Evolutionary conservation across 2,329 filamentous ascomycete genomes (phyloP), one percentile per base, ranked within the genome.

Genomic region (Plenodomus tracheiphilus): DNA sequence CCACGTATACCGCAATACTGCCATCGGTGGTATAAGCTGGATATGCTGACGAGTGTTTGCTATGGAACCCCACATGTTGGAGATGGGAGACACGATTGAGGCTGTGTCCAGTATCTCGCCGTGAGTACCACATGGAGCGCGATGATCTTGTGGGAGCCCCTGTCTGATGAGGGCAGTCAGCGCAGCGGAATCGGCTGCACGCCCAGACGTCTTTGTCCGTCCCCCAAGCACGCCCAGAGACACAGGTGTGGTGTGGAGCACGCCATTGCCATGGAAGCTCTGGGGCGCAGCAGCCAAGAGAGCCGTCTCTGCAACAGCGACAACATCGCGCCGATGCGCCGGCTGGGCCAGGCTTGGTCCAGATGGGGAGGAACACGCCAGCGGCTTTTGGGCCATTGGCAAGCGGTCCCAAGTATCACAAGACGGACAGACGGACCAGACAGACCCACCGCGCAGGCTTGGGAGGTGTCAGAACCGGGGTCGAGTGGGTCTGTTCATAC

Each of bases 401-500:
- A 42, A 43, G 39, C 30, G 43, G 58, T 46, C 59, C 61, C 59
- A 62, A 64, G 62, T 19, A 54, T 36, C 53, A 64, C 61, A 63
- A 62, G 61, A 58, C 60, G 61, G 59, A 56, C 39, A 50, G 58
- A 56, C 59, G 56, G 59, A 53, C 50, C 51, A 38, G 42, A 30
- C 37, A 49, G 37, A 46, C 45, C 44, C 39, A 40, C 38, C 18
- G 45, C 47, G 43, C 53, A 51, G 59, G 47, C 58, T 62, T 65
- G 61, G 60, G 25, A 58, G 49, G 62, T 61, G 63, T 64, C 62
- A 62, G 60, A 49, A 47, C 58, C 41, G 48, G 55, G 56, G 36
- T 43, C 11, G 41, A 19, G 51, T 52, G 59, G 62, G 61, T 37
- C 16, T 42, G 20, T 58, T 62, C 65, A 66, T 68, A 65, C 44